phyloP scores from a whole-genome alignment of 1,284 basidiomycete species.

The Heterobasidion occidentale region DNA sequence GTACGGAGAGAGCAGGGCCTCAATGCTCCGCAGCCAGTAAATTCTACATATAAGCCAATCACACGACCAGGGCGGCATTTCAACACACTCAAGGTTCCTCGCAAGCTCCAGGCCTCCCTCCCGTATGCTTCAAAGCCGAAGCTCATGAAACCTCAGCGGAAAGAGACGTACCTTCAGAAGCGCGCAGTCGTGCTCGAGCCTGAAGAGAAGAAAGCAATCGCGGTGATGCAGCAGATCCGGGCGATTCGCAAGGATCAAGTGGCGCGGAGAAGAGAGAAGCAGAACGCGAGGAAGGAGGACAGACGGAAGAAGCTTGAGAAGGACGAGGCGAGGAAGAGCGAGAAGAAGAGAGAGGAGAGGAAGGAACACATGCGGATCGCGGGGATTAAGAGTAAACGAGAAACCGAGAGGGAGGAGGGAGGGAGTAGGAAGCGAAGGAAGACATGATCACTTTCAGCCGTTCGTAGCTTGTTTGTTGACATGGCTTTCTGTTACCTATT shows the following conservation, averaged over 20 bases:
- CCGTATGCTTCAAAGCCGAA: conserved; percentile 94
- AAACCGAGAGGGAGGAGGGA: conserved; percentile 51
- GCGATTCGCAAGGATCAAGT: conserved; percentile 89
- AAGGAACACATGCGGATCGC: conserved; percentile 72
- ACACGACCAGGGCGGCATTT: conserved; percentile 81
- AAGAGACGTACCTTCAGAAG: conserved; percentile 82
- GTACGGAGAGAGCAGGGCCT: conserved; percentile 80
- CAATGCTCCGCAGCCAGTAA: conserved; percentile 77
- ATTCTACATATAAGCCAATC: conserved; percentile 85
- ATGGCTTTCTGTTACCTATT: background rate
- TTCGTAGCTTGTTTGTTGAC: too few relatives aligned
- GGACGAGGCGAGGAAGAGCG: conserved; percentile 58
- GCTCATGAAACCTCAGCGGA: conserved; percentile 65
- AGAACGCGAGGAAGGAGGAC: conserved; percentile 60
- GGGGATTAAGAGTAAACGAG: conserved; percentile 68
- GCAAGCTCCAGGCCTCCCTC: conserved; percentile 81
- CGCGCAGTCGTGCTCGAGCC: conserved; percentile 93
- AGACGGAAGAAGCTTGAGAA: conserved; percentile 65
- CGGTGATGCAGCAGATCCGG: conserved; percentile 92
- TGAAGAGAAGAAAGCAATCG: conserved; percentile 89
- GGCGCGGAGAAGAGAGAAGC: conserved; percentile 72
- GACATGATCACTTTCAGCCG: background rate
- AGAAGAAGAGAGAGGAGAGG: conserved; percentile 74
- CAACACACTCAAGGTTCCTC: conserved; percentile 86
- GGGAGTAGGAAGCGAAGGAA: conserved; percentile 44